Percentiles rank a stretch among this genome's conserved stretches.
Conservation (phyloP, 75 land plant species). For the Selaginella tamariscina region DNA sequence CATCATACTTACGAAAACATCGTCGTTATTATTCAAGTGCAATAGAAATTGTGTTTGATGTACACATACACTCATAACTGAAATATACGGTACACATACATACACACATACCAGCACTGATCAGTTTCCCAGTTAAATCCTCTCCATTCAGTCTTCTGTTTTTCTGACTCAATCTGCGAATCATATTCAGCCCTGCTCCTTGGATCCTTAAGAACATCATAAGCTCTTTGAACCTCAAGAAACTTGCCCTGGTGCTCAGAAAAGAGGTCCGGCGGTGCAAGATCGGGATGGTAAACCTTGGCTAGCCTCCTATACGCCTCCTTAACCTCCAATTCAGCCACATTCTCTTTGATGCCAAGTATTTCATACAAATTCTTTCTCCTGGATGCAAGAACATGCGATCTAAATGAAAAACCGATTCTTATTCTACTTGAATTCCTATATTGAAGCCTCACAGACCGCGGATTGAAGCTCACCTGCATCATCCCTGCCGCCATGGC, state of each 20-base stretch:
- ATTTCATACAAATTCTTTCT: background rate
- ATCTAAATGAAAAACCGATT: too few relatives aligned
- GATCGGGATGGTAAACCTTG: conserved; percentile 10
- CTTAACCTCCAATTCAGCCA: conserved; percentile 3
- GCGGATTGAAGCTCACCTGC: too few relatives aligned
- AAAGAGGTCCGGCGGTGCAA: background rate
- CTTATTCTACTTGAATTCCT: too few relatives aligned
- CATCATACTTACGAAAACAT: too few relatives aligned
- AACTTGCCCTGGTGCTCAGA: conserved; percentile 5
- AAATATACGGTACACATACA: too few relatives aligned
- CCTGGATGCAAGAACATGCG: background rate
- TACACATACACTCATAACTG: too few relatives aligned
- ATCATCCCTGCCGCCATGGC: too few relatives aligned
- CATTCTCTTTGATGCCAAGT: background rate
- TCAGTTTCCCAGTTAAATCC: conserved; percentile 10
- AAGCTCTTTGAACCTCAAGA: conserved; percentile 8
- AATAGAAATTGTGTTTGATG: too few relatives aligned
- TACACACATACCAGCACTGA: conserved; percentile 15
- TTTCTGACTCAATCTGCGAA: background rate
- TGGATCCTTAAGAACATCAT: conserved; percentile 5
- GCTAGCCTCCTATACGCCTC: conserved; percentile 1
- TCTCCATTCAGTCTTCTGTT: background rate
- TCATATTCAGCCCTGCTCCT: conserved; percentile 1
- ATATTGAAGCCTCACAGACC: too few relatives aligned
- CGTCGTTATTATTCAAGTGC: too few relatives aligned